Evolutionary conservation across 2,329 filamentous ascomycete genomes (phyloP).

Genomic region (Fusarium domesticum): DNA sequence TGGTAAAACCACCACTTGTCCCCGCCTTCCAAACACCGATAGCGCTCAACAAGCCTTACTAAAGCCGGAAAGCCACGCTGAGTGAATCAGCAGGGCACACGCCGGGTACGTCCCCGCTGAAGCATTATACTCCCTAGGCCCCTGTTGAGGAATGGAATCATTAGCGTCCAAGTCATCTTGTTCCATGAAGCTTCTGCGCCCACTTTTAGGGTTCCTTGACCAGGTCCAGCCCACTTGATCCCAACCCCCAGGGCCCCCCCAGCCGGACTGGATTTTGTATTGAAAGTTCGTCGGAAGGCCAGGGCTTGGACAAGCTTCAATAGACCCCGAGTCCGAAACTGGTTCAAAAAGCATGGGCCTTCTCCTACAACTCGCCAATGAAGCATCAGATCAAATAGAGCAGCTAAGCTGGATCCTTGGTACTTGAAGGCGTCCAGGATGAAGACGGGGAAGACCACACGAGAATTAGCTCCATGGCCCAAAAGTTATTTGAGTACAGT

Average conservation of each 20-base stretch:
- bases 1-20: background rate
- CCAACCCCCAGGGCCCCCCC: conserved; percentile 2
- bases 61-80: too few relatives aligned
- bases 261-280: background rate
- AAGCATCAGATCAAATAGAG: too few relatives aligned
- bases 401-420: too few relatives aligned
- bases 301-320: too few relatives aligned
- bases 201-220: conserved; percentile 9
- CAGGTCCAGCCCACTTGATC: conserved; percentile 8
- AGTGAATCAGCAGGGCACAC: too few relatives aligned
- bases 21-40: too few relatives aligned
- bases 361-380: too few relatives aligned
- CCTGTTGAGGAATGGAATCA: conserved; percentile 17
- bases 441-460: background rate
- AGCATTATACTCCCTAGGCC: conserved; percentile 15
- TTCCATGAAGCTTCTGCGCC: conserved; percentile 19
- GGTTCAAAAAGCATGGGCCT: too few relatives aligned
- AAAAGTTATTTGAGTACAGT: background rate
- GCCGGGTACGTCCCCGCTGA: conserved; percentile 21
- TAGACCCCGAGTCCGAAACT: too few relatives aligned
- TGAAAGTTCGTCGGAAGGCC: background rate
- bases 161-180: conserved; percentile 13
- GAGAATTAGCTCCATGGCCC: background rate
- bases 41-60: too few relatives aligned
- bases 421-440: background rate